These are phyloP conservation scores for Yamadazyma phyllophila DNA, from an alignment of 805 yeast genomes.

Conservation along the genomic window DNA sequence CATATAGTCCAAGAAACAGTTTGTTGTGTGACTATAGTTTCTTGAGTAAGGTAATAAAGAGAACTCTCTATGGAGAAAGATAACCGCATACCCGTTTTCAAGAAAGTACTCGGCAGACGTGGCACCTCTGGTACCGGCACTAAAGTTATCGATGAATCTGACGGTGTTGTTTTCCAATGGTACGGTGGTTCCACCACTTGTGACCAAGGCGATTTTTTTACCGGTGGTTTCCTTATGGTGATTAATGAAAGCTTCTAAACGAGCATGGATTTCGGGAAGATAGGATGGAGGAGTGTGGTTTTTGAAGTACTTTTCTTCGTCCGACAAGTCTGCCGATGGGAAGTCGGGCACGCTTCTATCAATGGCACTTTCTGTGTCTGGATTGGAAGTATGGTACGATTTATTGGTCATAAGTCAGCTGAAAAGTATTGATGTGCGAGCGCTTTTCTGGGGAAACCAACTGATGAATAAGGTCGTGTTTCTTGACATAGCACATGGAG, in stretches of 20 bases:
- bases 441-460: constrained; percentile 16
- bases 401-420: constrained; percentile 3
- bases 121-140: constrained; percentile 98
- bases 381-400: constrained; percentile 57
- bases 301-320: constrained; percentile 75
- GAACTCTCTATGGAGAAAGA: constrained; percentile 89
- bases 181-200: constrained; percentile 97
- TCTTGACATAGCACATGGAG: constrained; percentile 32
- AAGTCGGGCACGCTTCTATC: constrained; percentile 74
- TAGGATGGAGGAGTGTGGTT: constrained; percentile 74
- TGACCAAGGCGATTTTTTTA: constrained; percentile 71
- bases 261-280: constrained; percentile 56
- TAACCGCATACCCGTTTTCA: constrained; percentile 84
- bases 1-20: constrained; percentile 85
- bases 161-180: constrained; percentile 97
- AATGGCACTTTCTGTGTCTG: constrained; percentile 70
- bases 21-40: constrained; percentile 79
- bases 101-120: constrained; percentile 90
- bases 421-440: constrained; percentile 6
- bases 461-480: constrained; percentile 41
- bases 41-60: constrained; percentile 91
- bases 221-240: constrained; percentile 44
- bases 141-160: constrained; percentile 91
- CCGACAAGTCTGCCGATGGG: constrained; percentile 70
- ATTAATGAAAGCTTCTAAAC: constrained; percentile 60